Evolutionary conservation across 305 asterid genomes (phyloP).

Genomic region (Solanum hybrid): DNA sequence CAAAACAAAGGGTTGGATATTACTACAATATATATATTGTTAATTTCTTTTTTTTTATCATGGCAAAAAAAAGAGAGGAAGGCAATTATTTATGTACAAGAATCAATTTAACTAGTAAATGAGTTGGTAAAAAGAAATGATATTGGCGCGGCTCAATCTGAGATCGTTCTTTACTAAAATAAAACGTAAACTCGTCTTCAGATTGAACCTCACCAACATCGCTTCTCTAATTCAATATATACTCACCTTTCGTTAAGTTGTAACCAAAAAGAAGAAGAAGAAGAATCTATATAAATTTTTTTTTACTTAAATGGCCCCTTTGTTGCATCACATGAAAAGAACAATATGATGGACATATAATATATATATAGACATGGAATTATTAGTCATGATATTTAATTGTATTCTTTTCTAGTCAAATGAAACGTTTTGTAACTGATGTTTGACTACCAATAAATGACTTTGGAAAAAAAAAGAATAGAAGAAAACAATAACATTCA

Average conservation of each 20-base stretch:
- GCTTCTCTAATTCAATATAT: slow-evolving; percentile 22
- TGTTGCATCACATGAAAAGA: slow-evolving; percentile 12
- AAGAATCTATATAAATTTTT: too few relatives aligned
- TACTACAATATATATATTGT: neutral
- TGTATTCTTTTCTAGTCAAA: neutral
- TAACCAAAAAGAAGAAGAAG: neutral
- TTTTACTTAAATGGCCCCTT: slow-evolving; percentile 5
- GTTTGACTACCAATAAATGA: neutral
- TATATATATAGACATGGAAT: neutral
- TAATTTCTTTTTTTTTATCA: neutral
- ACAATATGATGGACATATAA: slow-evolving; percentile 14
- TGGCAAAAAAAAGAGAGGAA: neutral
- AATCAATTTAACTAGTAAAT: neutral
- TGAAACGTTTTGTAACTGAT: neutral
- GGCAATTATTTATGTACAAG: neutral
- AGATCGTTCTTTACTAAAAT: slow-evolving; percentile 54
- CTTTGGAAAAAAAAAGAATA: neutral
- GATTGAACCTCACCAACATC: slow-evolving; percentile 98
- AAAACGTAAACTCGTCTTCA: slow-evolving; percentile 49
- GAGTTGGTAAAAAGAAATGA: slow-evolving; percentile 33
- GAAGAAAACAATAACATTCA: neutral
- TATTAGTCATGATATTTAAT: neutral
- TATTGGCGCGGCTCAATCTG: slow-evolving; percentile 99
- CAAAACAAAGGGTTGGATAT: neutral
- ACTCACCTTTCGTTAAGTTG: neutral